Conservation (phyloP, 176 grass and related monocot genomes). For the Carex myosuroides region DNA sequence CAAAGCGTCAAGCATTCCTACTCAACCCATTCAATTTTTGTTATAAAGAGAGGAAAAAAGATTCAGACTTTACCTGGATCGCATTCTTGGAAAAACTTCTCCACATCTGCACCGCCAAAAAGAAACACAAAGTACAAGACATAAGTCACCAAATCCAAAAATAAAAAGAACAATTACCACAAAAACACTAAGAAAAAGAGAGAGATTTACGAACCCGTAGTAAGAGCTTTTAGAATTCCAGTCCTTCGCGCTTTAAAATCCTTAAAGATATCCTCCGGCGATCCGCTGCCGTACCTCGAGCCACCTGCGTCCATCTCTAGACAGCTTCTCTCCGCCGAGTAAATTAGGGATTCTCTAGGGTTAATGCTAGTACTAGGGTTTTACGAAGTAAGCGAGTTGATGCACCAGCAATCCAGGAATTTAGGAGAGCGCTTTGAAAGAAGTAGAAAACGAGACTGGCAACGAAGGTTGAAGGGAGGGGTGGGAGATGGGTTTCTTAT, state of each 20-base stretch:
- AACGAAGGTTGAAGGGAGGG: neutral
- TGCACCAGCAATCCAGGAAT: neutral
- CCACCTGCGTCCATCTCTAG: conserved; percentile 41
- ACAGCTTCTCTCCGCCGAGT: neutral
- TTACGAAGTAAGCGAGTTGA: neutral
- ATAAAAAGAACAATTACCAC: neutral
- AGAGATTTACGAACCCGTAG: conserved; percentile 45
- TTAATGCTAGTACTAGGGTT: neutral
- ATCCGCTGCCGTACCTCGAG: conserved; percentile 23
- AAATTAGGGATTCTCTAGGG: neutral
- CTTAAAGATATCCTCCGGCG: conserved; percentile 63
- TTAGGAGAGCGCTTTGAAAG: neutral
- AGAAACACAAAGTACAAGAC: conserved; percentile 21
- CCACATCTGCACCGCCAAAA: conserved; percentile 52
- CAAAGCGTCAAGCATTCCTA: neutral
- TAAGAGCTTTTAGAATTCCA: conserved; percentile 74
- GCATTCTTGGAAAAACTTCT: conserved; percentile 71
- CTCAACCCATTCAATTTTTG: neutral
- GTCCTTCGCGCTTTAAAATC: conserved; percentile 66
- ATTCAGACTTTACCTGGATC: conserved; percentile 42
- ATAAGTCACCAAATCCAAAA: neutral
- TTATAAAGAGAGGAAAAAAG: neutral
- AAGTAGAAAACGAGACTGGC: neutral
- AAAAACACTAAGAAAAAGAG: neutral
- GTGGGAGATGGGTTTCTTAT: too few species aligned